A percentile compares a stretch with the other conserved stretches of the same genome.
Conservation (phyloP, 2,329 filamentous ascomycete species). For the Pseudocercospora ulei region DNA sequence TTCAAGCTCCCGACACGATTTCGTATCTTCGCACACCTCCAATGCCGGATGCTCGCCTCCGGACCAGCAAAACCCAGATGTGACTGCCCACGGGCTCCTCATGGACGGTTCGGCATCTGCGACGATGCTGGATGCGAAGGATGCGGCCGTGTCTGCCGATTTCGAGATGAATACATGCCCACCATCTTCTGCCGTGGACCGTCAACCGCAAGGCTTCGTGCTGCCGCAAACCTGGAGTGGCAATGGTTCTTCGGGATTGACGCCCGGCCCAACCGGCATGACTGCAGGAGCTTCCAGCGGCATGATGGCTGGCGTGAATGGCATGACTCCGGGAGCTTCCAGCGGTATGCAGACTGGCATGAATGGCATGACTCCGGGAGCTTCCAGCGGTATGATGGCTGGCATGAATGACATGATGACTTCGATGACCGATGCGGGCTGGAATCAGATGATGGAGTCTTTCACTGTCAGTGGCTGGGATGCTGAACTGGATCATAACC, state of each 20-base stretch:
- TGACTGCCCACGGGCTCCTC: constrained; percentile 1
- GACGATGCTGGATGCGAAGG: constrained; percentile 15
- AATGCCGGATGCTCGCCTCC: constrained; percentile 28
- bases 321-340: constrained; percentile 2
- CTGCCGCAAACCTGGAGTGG: constrained; percentile 19
- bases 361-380: constrained; percentile 3
- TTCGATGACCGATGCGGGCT: constrained; percentile 29
- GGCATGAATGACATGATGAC: constrained; percentile 26
- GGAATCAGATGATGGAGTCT: constrained; percentile 28
- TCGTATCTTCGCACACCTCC: constrained; percentile 26
- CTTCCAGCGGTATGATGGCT: constrained; percentile 17
- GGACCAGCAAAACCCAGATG: constrained; percentile 13
- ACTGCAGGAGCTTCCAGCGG: constrained; percentile 9
- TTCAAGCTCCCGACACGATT: constrained; percentile 20
- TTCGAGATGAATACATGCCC: constrained; percentile 24
- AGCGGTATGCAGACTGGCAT: constrained; percentile 13
- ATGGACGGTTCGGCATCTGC: constrained; percentile 11
- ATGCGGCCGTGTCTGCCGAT: constrained; percentile 18
- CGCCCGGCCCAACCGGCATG: constrained; percentile 10
- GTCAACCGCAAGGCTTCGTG: constrained; percentile 22
- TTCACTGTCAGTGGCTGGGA: constrained; percentile 22
- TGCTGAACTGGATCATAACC: constrained; percentile 15
- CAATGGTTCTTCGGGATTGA: constrained; percentile 17
- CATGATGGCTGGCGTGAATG: constrained; percentile 20
- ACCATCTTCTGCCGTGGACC: constrained; percentile 7